Conservation (phyloP, 805 yeast species). For the Ogataea trehalophila region DNA sequence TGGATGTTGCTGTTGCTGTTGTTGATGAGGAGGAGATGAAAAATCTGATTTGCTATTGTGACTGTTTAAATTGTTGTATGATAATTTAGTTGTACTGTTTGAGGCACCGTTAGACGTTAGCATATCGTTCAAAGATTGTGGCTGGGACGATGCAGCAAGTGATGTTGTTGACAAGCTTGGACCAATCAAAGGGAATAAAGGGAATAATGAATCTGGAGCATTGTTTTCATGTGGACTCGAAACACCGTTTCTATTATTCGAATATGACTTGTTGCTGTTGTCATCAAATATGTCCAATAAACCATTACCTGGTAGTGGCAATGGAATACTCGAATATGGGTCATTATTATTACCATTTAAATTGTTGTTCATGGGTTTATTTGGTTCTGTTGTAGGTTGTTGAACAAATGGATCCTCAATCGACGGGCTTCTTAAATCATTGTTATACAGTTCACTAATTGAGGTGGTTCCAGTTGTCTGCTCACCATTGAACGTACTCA, state of each 20-base stretch:
- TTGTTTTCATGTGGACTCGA: constrained; percentile 17
- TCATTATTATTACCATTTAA: constrained; percentile 6
- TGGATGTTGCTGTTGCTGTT: constrained; percentile 7
- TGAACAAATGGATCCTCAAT: neutral
- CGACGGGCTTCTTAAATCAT: neutral
- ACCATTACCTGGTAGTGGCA: constrained; percentile 28
- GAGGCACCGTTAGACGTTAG: constrained; percentile 9
- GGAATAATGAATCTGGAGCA: constrained; percentile 29
- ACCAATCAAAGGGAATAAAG: constrained; percentile 30
- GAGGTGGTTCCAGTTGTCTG: neutral
- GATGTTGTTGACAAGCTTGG: constrained; percentile 22
- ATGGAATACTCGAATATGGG: constrained; percentile 14
- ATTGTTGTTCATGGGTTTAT: neutral
- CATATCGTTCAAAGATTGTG: constrained; percentile 10
- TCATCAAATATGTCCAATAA: constrained; percentile 28
- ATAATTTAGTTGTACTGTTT: constrained; percentile 7
- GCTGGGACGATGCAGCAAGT: constrained; percentile 12
- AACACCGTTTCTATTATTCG: constrained; percentile 8
- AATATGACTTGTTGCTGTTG: constrained; percentile 2
- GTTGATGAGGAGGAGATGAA: constrained; percentile 1
- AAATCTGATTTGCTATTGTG: constrained; percentile 13
- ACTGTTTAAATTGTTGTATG: constrained; percentile 19
- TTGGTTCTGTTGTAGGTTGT: neutral
- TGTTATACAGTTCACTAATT: neutral
- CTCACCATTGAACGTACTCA: constrained; percentile 18